A percentile compares a stretch with the other conserved stretches of the same genome.
These are phyloP conservation scores for Kodamaea arcana DNA, from an alignment of 1,139 yeast genomes.

Conservation along the genomic window DNA sequence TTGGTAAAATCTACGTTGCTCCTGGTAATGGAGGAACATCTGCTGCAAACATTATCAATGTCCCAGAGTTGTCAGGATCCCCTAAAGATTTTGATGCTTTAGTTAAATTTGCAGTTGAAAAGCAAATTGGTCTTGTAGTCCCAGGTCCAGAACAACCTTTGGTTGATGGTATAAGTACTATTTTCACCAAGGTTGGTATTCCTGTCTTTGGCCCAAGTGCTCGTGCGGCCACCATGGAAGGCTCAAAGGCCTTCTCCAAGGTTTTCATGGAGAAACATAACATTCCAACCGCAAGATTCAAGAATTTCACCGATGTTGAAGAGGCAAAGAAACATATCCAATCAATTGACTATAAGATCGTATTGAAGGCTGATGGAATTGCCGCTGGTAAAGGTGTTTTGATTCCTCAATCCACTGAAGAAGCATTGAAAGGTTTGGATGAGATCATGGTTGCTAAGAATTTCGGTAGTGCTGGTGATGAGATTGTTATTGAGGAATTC, in stretches of 20 bases:
- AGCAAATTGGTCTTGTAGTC: conserved; percentile 69
- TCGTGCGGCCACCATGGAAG: conserved; percentile 92
- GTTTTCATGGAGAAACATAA: conserved; percentile 87
- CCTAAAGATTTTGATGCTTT: conserved; percentile 57
- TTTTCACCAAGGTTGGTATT: conserved; percentile 74
- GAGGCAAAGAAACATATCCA: conserved; percentile 70
- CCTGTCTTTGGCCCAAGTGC: conserved; percentile 95
- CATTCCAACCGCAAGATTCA: conserved; percentile 91
- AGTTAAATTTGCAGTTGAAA: conserved; percentile 64
- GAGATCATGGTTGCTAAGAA: conserved; percentile 87
- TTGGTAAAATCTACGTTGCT: conserved; percentile 76
- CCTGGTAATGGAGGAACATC: conserved; percentile 97
- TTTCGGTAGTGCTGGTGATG: conserved; percentile 93
- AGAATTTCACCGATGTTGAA: conserved; percentile 73
- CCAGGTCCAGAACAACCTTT: conserved; percentile 99
- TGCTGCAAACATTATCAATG: conserved; percentile 57
- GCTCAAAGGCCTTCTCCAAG: conserved; percentile 93
- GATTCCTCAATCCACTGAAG: conserved; percentile 80
- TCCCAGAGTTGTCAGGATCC: conserved; percentile 60
- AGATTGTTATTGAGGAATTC: conserved; percentile 93
- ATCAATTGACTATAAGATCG: conserved; percentile 69
- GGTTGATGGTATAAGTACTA: conserved; percentile 82
- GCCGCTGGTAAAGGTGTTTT: conserved; percentile 99
- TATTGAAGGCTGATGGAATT: conserved; percentile 94
- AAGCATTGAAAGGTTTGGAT: conserved; percentile 79